phyloP scores from a whole-genome alignment of 257 asterid genomes.

The Leptodermis oblonga region DNA sequence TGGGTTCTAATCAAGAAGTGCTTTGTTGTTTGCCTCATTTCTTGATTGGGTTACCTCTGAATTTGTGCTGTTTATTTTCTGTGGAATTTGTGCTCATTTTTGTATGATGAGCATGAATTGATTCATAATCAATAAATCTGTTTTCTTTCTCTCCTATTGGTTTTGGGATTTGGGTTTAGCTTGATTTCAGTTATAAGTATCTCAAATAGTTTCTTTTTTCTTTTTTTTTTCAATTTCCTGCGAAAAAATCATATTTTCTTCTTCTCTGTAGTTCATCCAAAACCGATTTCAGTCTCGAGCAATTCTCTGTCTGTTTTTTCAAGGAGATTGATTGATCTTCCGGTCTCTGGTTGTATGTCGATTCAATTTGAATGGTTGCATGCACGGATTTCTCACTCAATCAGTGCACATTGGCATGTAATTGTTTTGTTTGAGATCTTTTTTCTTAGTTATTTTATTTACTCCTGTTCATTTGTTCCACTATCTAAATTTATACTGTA shows the following conservation, averaged over 20 bases:
- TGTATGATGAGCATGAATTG: background rate
- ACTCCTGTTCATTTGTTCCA: background rate
- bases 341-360: background rate
- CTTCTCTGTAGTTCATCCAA: background rate
- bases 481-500: background rate
- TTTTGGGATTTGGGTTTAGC: background rate
- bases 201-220: too few species aligned
- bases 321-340: background rate
- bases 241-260: background rate
- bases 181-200: background rate
- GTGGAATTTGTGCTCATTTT: background rate
- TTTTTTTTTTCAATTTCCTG: background rate
- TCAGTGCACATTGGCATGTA: background rate
- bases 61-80: background rate
- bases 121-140: background rate
- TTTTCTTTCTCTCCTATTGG: background rate
- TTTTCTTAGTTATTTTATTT: background rate
- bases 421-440: background rate
- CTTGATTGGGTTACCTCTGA: background rate
- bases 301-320: background rate
- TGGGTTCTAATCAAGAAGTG: background rate
- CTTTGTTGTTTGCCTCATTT: background rate
- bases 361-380: constrained; percentile 3
- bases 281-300: background rate
- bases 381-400: constrained; percentile 3